Percentiles rank a stretch among this genome's conserved stretches.
Evolutionary conservation across 192 early-diverging fungal species (phyloP).

Genomic region (Mortierella alpina): DNA sequence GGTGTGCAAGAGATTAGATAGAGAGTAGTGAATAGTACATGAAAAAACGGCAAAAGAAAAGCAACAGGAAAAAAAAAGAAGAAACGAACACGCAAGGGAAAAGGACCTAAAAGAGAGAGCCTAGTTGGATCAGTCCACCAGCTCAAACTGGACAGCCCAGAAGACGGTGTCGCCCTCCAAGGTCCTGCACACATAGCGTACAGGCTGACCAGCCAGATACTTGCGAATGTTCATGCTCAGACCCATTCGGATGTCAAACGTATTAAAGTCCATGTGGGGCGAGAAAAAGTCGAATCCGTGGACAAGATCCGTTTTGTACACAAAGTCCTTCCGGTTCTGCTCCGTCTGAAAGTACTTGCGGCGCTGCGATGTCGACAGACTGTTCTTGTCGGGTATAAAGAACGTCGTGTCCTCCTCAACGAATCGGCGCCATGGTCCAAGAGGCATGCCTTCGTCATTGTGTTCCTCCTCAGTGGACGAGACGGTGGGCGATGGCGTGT

Average conservation of each 20-base stretch:
- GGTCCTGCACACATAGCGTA: slow-evolving; percentile 49
- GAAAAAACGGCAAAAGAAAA: not conserved
- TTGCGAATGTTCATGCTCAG: slow-evolving; percentile 46
- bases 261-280: slow-evolving; percentile 57
- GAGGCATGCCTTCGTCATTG: slow-evolving; percentile 20
- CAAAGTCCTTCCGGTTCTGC: slow-evolving; percentile 35
- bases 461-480: slow-evolving; percentile 5
- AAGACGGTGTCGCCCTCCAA: slow-evolving; percentile 41
- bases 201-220: slow-evolving; percentile 45
- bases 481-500: slow-evolving; percentile 19
- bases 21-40: too few species aligned
- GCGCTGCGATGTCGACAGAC: slow-evolving; percentile 27
- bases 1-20: too few species aligned
- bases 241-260: slow-evolving; percentile 42
- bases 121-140: slow-evolving; percentile 15
- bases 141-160: slow-evolving; percentile 50
- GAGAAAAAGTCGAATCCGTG: slow-evolving; percentile 56
- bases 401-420: slow-evolving; percentile 51
- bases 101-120: not conserved
- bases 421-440: slow-evolving; percentile 34
- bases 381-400: slow-evolving; percentile 23
- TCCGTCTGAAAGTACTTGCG: slow-evolving; percentile 47
- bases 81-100: not conserved
- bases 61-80: not conserved
- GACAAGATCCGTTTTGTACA: slow-evolving; percentile 41